These are phyloP conservation scores for Cryomyces minteri DNA, from an alignment of 495 filamentous ascomycete species.

Conservation along the genomic window DNA sequence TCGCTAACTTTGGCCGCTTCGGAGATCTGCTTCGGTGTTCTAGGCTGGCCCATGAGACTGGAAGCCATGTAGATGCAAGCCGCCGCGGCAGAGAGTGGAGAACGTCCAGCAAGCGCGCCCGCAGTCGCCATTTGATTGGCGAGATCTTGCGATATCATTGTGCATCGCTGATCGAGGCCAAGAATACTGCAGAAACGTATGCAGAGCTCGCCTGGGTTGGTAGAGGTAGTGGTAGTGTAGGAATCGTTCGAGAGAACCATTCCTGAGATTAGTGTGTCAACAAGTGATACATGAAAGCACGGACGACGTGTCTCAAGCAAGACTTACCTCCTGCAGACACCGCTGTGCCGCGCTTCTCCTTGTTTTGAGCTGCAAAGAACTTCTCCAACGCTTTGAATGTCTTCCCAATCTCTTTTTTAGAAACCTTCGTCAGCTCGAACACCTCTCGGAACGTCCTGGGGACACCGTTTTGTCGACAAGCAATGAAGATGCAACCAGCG, in stretches of 20 bases:
- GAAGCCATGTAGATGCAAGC: constrained; percentile 94
- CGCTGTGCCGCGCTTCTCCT: constrained; percentile 29
- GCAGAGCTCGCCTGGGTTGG: constrained; percentile 70
- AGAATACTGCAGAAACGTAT: constrained; percentile 77
- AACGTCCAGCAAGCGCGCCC: constrained; percentile 74
- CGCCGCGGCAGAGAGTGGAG: constrained; percentile 81
- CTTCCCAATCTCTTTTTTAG: constrained; percentile 90
- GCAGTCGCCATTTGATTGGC: constrained; percentile 53
- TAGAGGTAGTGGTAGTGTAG: constrained; percentile 60
- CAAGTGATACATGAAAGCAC: constrained; percentile 1
- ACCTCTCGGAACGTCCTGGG: constrained; percentile 88
- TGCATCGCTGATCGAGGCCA: constrained; percentile 43
- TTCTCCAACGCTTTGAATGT: constrained; percentile 87
- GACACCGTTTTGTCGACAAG: constrained; percentile 74
- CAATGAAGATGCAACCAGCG: constrained; percentile 92
- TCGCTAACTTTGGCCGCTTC: constrained; percentile 73
- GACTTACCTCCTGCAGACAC: constrained; percentile 27
- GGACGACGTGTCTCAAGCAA: background rate
- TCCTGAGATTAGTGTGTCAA: constrained; percentile 5
- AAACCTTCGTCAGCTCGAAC: constrained; percentile 76
- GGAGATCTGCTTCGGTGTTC: constrained; percentile 70
- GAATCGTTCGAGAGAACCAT: constrained; percentile 28
- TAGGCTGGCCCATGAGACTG: constrained; percentile 59
- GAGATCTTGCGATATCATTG: constrained; percentile 51
- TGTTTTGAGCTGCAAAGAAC: constrained; percentile 47